Evolutionary conservation across 2,329 filamentous ascomycete species (phyloP), one percentile per base, ranked within the genome.

Genomic region (Phyllosticta citriasiana): DNA sequence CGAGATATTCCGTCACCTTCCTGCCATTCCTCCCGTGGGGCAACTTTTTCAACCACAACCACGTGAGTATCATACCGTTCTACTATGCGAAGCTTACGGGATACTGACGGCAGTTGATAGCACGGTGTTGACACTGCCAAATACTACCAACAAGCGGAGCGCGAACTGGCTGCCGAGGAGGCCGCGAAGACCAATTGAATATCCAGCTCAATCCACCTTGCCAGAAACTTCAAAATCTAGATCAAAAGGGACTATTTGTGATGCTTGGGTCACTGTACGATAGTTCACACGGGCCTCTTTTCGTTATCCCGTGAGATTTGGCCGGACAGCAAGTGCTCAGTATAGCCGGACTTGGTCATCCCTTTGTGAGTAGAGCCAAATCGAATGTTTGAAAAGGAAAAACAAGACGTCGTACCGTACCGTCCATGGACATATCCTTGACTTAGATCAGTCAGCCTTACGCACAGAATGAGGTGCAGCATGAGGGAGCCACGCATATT

Each of bases 101-200:
- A 22, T 4, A 14, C 54, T 57, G 30, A 61, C 40, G 40, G n/a
- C 55, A 27, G 6, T 56, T 10, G n/a, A 10, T 80, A 95, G 83
- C 94, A 99, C 74, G 94, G 94, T 68, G 89, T 99, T 63, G 94
- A 99, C 74, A 99, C 94, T 33, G 91, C 93, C 66, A 99, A 99
- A 80, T 99, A 99, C 80, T 99, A 96, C 77, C 87, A 88, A 73
- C 91, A 96, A 75, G 94, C 94, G 7, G 94, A 99, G 81, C 82
- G 87, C 74, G 94, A 99, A 76, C 78, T 99, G 70, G 94, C 96
- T 78, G 87, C 86, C 50, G 91, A 96, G 80, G 79, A 47, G 40
- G 40, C 40, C 40, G 40, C 40, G 14, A 47, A 47, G 40, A 47
- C 14, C 40, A 47, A 47, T 5, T 47, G 40, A 47, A 47, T n/a